phyloP scores from a whole-genome alignment of 2,329 filamentous ascomycete species.

The Ampelomyces quisqualis region DNA sequence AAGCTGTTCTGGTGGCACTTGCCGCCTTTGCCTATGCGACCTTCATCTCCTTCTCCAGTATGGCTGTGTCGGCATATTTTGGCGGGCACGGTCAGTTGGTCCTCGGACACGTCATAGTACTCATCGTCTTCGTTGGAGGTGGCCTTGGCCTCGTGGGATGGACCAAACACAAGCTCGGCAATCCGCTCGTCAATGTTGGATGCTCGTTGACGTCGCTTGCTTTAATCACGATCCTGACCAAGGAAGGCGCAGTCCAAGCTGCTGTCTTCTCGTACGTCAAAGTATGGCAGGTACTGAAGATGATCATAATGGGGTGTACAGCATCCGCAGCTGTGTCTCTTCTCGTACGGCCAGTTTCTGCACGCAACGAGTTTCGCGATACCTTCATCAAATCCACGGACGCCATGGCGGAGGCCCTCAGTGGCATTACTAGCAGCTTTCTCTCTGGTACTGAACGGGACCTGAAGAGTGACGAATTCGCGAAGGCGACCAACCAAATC shows the following conservation, averaged over 20 bases:
- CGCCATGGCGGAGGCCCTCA: conserved; percentile 77
- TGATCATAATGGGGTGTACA: conserved; percentile 58
- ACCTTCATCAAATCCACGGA: conserved; percentile 73
- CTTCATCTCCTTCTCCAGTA: conserved; percentile 75
- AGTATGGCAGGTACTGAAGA: conserved; percentile 66
- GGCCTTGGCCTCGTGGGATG: conserved; percentile 85
- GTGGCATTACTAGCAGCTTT: conserved; percentile 79
- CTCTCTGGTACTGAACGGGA: conserved; percentile 80
- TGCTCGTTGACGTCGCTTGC: conserved; percentile 84
- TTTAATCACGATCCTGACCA: conserved; percentile 86
- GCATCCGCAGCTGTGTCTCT: conserved; percentile 59
- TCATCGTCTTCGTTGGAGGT: conserved; percentile 81
- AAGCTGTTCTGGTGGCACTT: conserved; percentile 75
- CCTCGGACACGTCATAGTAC: conserved; percentile 74
- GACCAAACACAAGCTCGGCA: conserved; percentile 77
- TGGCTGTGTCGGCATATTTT: conserved; percentile 83
- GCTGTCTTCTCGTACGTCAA: conserved; percentile 80
- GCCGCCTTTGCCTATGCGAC: conserved; percentile 77
- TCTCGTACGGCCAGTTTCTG: conserved; percentile 74
- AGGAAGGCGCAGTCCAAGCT: conserved; percentile 82
- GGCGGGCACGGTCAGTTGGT: conserved; percentile 66
- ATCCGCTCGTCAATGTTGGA: conserved; percentile 74
- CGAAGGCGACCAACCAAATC: conserved; percentile 63
- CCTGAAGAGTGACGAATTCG: conserved; percentile 66
- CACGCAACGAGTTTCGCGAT: conserved; percentile 69